Base-by-base conservation (phyloP, 177 flowering plant genomes). In the Vitis hybrid region DNA sequence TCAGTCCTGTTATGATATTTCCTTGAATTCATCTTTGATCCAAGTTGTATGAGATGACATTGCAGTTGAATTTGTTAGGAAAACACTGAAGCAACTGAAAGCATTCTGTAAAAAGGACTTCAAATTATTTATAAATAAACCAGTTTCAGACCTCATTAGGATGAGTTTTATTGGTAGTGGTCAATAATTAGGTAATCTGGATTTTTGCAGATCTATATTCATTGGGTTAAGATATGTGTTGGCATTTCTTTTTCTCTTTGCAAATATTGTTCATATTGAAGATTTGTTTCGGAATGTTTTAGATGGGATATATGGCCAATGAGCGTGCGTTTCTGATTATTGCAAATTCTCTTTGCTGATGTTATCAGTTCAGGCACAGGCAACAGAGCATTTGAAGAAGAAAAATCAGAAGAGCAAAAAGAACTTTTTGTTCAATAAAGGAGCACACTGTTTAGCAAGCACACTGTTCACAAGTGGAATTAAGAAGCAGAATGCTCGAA, bases 281-380 rank as follows among this genome's bases (percentile, higher is more conserved):
- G 19, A 63, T 63, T 63, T 10, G 15, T 9, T 63, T 49, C 1
- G 1, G 48, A 7, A 2, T 5, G 2, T 45, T 9, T 48, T 66
- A 20, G 11, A 18, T 31, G 51, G 49, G 50, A 18, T 5, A 12
- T 22, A 20, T 18, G 45, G 59, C 3, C 50, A 51, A 29, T 53
- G 10, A 3, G 7, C 22, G 4, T 10, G 7, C 22, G 4, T 10
- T n/a, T 55, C 33, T 55, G 64, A 66, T 77, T 31, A 48, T 55
- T 39, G 29, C 15, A 15, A 61, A 51, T 59, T 29, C 60, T 69
- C 39, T 57, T 65, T 69, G 65, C 45, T 73, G 51, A 65, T 67
- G 48, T 20, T 65, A 51, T 65, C 90, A 90, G 94, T 93, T 76
- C 88, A 83, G 83, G 91, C 82, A 4, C 90, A 86, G 82, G 75